A percentile compares a stretch with the other conserved stretches of the same genome.
phyloP scores from a whole-genome alignment of 805 yeast genomes.

The Suhomyces faveliae region DNA sequence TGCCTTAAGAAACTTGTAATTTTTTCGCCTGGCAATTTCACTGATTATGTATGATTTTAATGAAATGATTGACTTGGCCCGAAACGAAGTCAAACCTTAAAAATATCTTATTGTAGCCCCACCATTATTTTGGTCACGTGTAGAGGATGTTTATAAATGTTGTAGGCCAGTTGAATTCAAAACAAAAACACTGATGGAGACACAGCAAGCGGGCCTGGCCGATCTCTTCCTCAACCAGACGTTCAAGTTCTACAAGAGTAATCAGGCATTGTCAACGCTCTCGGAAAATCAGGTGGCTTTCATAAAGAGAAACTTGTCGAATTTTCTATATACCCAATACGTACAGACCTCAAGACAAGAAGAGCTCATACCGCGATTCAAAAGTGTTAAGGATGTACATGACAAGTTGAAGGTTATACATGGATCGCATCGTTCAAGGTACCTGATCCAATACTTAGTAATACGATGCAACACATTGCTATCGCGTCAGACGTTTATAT shows the following conservation, averaged over 20 bases:
- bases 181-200: neutral
- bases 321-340: constrained; percentile 3
- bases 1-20: constrained; percentile 1
- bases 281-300: constrained; percentile 4
- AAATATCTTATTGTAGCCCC: neutral
- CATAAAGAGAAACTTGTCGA: constrained; percentile 7
- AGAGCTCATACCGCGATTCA: constrained; percentile 11
- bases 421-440: neutral
- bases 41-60: constrained; percentile 3
- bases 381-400: constrained; percentile 5
- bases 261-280: constrained; percentile 6
- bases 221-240: constrained; percentile 14
- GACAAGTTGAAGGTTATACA: constrained; percentile 5
- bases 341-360: neutral
- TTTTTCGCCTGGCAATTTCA: neutral
- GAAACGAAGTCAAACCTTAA: constrained; percentile 1
- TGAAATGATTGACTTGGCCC: constrained; percentile 6
- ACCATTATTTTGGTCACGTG: neutral
- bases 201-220: neutral
- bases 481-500: constrained; percentile 12
- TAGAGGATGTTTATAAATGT: too few relatives aligned
- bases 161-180: neutral
- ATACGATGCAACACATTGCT: constrained; percentile 9
- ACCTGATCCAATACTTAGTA: constrained; percentile 9
- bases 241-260: constrained; percentile 13